A percentile compares a stretch with the other conserved stretches of the same genome.
Evolutionary conservation across 1,284 basidiomycete genomes (phyloP).

Genomic region (Malassezia slooffiae): DNA sequence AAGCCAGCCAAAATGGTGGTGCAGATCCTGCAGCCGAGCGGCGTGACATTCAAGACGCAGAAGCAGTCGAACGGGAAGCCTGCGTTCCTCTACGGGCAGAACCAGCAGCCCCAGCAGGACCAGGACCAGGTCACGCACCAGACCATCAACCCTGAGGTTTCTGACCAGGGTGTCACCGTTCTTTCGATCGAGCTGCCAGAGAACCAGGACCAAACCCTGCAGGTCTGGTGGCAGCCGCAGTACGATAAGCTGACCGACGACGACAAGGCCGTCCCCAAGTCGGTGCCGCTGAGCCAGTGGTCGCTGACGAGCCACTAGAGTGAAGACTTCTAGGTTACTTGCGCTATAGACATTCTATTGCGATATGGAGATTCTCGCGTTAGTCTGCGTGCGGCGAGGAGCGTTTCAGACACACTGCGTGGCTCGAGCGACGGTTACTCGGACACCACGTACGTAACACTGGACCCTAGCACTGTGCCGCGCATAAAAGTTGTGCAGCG

Average conservation of each 20-base stretch:
- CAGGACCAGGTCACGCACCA: conserved; percentile 2
- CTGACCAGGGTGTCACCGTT: conserved; percentile 58
- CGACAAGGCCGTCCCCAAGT: conserved; percentile 30
- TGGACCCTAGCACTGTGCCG: too few species aligned
- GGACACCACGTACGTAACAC: too few species aligned
- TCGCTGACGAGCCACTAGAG: conserved; percentile 38
- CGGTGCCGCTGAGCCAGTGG: conserved; percentile 35
- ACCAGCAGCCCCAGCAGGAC: conserved; percentile 55
- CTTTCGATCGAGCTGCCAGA: conserved; percentile 58
- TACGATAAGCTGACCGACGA: conserved; percentile 23
- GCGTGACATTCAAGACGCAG: conserved; percentile 48
- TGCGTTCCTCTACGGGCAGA: conserved; percentile 51
- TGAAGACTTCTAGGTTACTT: too few species aligned
- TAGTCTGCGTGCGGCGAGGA: too few species aligned
- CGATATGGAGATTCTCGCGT: too few species aligned
- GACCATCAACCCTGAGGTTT: conserved; percentile 8
- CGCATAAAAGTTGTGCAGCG: too few species aligned
- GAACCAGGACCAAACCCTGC: conserved; percentile 48
- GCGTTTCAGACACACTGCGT: too few species aligned
- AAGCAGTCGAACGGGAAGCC: conserved; percentile 9
- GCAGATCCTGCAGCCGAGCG: conserved; percentile 55
- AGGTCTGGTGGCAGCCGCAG: conserved; percentile 46
- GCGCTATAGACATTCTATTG: too few species aligned
- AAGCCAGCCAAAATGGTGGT: too few species aligned
- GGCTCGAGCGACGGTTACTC: too few species aligned